Percentiles rank a stretch among this genome's conserved stretches.
phyloP scores from a whole-genome alignment of 306 rosid genomes.

The Bauhinia variegata region DNA sequence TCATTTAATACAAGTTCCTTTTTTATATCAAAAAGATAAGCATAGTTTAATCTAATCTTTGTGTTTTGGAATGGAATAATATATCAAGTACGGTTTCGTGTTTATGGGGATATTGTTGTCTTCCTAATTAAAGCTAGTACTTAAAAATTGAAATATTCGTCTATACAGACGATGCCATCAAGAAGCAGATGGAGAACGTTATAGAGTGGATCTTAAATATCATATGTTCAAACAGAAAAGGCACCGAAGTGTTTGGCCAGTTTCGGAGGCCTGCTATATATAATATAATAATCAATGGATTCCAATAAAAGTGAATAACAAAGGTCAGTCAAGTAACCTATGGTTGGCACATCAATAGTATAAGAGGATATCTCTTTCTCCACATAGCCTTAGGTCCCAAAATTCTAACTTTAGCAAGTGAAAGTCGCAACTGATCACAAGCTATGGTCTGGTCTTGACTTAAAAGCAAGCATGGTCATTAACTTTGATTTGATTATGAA shows the following conservation, averaged over 20 bases:
- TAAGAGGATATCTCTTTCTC: slow-evolving; percentile 3
- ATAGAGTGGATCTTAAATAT: slow-evolving; percentile 29
- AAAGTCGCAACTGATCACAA: slow-evolving; percentile 31
- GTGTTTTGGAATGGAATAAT: not conserved
- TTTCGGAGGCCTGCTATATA: slow-evolving; percentile 10
- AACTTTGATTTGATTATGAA: no score
- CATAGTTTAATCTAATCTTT: not conserved
- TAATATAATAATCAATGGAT: no score
- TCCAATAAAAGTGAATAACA: slow-evolving; percentile 14
- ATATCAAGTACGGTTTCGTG: slow-evolving; percentile 1
- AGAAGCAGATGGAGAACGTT: slow-evolving; percentile 39
- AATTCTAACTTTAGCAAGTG: not conserved
- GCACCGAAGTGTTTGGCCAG: slow-evolving; percentile 44
- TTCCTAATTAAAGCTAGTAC: slow-evolving; percentile 13
- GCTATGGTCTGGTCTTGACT: slow-evolving; percentile 42
- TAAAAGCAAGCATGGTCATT: slow-evolving; percentile 12
- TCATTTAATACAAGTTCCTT: not conserved
- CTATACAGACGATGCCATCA: slow-evolving; percentile 38
- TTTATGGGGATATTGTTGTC: slow-evolving; percentile 1
- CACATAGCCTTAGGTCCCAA: slow-evolving; percentile 21
- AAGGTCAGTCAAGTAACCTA: slow-evolving; percentile 15
- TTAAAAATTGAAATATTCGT: slow-evolving; percentile 52
- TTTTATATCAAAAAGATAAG: slow-evolving; percentile 16
- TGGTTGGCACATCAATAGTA: slow-evolving; percentile 30
- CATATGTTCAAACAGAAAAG: slow-evolving; percentile 36